phyloP scores from a whole-genome alignment of 495 filamentous ascomycete genomes.

The Talaromyces wortmannii region DNA sequence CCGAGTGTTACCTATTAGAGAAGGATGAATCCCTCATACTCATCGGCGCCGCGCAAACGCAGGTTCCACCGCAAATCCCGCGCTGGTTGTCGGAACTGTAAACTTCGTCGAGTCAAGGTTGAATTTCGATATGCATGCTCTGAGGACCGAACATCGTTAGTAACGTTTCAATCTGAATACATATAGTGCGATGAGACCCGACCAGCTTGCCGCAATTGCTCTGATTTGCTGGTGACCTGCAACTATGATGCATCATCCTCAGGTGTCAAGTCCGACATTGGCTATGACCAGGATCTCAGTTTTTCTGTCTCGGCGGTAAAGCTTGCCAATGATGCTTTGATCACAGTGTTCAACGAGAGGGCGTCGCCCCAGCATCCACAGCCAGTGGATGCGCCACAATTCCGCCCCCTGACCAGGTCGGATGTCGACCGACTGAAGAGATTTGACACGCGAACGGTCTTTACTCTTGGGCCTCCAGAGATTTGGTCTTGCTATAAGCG shows the following conservation, averaged over 20 bases:
- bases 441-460: neutral
- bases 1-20: too few species aligned
- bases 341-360: neutral
- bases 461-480: neutral
- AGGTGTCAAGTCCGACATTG: constrained; percentile 2
- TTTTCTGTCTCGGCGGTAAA: constrained; percentile 7
- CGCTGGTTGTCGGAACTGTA: constrained; percentile 30
- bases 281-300: constrained; percentile 9
- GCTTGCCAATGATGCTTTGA: neutral
- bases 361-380: neutral
- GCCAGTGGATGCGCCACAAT: neutral
- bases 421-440: neutral
- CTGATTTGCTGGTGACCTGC: constrained; percentile 15
- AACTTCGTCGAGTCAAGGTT: constrained; percentile 30
- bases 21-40: neutral
- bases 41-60: constrained; percentile 3
- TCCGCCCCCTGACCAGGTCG: neutral
- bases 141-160: neutral
- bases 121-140: neutral
- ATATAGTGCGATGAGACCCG: neutral
- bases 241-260: constrained; percentile 18
- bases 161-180: neutral
- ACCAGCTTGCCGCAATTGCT: neutral
- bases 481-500: neutral
- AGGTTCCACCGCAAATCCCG: constrained; percentile 30